Evolutionary conservation across 2,329 filamentous ascomycete genomes (phyloP), one percentile per base, ranked within the genome.

Genomic region (Beauveria pseudobassiana): DNA sequence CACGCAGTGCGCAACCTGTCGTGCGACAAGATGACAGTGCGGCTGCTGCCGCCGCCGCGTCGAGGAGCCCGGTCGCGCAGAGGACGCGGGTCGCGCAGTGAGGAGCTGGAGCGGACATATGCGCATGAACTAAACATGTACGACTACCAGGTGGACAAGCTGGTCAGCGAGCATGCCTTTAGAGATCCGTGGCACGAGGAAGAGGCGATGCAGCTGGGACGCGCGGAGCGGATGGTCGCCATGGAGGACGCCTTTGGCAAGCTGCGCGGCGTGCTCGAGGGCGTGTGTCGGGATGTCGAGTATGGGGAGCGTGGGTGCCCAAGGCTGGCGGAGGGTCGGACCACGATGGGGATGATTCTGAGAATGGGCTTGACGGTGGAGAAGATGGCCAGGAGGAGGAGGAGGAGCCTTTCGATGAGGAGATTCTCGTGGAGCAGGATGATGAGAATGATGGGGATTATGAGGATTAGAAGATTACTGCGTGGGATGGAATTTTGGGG

Each of bases 1-100:
- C 20, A 64, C 1, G 71, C 72, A 4, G 67, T 80, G 26, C 63
- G 66, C 20, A 51, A 63, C 0, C 63, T 80, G 6, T 69, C 72
- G 12, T 72, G 74, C 60, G 74, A 75, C 62, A 70, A 69, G 60
- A 63, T 81, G 18, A 64, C 64, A 8, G 62, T 80, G 58, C 62
- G 74, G 3, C 69, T 78, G n/a, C 66, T 68, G 48, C 70, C 68
- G 42, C 54, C 34, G 5, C 53, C 57, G 43, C 16, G 24, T 18
- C 38, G 4, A 28, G 3, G 49, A 4, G 16, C 3, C 1, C 8
- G 28, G 49, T 12, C 49, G 28, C 49, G 5, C n/a, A 30, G 12
- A 7, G n/a, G n/a, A 3, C 50, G 50, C 6, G 28, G 30, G 7
- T 12, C 20, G 4, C 10, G 20, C 12, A 38, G 24, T n/a, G 26